Conservation (phyloP, 345 rosid species). For the Populus deltoides region DNA sequence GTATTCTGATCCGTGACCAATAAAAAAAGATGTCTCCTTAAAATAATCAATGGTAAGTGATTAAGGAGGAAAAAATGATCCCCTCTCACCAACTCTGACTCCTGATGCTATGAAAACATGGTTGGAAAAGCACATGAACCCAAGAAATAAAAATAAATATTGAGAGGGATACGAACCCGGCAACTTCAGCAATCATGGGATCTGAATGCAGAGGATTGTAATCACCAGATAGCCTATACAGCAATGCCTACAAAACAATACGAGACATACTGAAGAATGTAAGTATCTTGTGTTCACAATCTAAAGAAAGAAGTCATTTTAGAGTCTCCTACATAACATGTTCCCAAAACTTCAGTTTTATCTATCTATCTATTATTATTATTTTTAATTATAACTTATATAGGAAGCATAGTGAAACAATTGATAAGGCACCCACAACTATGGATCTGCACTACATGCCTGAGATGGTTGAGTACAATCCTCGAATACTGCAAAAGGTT, state of each 20-base stretch:
- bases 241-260: constrained; percentile 62
- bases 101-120: background rate
- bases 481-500: constrained; percentile 60
- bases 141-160: background rate
- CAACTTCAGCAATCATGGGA: constrained; percentile 64
- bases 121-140: background rate
- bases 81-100: background rate
- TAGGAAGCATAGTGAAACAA: background rate
- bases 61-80: background rate
- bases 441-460: constrained; percentile 42
- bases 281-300: background rate
- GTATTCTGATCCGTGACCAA: background rate
- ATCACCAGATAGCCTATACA: constrained; percentile 92
- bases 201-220: constrained; percentile 95
- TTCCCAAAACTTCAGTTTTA: background rate
- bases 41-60: background rate
- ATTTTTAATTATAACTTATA: too few species aligned
- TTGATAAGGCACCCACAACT: background rate
- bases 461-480: constrained; percentile 75
- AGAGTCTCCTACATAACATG: background rate
- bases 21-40: background rate
- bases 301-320: background rate
- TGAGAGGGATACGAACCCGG: constrained; percentile 58
- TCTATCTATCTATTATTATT: too few species aligned
- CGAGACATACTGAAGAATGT: background rate